Conservation (phyloP, 805 yeast species). For the Kodamaea hsintzibuensis region DNA sequence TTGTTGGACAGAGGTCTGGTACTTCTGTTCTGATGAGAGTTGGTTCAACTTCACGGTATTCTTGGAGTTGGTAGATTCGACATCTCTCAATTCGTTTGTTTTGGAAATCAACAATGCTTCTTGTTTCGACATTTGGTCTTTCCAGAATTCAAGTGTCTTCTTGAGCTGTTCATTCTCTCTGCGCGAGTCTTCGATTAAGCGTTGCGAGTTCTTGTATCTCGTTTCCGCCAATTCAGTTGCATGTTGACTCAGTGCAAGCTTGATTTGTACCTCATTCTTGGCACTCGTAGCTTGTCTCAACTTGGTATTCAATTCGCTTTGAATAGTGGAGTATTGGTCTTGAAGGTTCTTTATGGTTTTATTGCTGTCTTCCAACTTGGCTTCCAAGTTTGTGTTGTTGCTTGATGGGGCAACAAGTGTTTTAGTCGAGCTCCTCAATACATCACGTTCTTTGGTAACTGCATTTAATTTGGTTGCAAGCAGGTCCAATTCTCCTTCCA, state of each 20-base stretch:
- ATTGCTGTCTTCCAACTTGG: slow-evolving; percentile 4
- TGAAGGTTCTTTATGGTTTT: slow-evolving; percentile 30
- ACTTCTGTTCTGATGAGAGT: slow-evolving; percentile 53
- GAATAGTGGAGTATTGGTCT: slow-evolving; percentile 43
- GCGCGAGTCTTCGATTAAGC: slow-evolving; percentile 28
- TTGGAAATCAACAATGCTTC: slow-evolving; percentile 32
- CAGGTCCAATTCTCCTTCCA: slow-evolving; percentile 58
- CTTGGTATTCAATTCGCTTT: slow-evolving; percentile 46
- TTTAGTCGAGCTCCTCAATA: slow-evolving; percentile 42
- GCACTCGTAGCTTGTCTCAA: slow-evolving; percentile 25
- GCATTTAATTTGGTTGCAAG: slow-evolving; percentile 54
- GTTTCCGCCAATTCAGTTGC: slow-evolving; percentile 52
- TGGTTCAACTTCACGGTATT: slow-evolving; percentile 48
- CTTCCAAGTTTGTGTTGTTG: not conserved
- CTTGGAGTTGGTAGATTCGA: slow-evolving; percentile 47
- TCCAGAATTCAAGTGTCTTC: slow-evolving; percentile 39
- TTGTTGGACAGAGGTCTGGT: slow-evolving; percentile 49
- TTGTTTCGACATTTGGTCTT: slow-evolving; percentile 41
- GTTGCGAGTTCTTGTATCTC: slow-evolving; percentile 48
- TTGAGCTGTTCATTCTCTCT: slow-evolving; percentile 29
- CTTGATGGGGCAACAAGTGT: not conserved
- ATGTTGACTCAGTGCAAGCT: slow-evolving; percentile 56
- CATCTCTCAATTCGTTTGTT: slow-evolving; percentile 54
- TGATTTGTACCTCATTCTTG: slow-evolving; percentile 46
- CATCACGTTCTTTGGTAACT: slow-evolving; percentile 67